Evolutionary conservation across 495 filamentous ascomycete genomes (phyloP).

Genomic region (Lasiosphaeria miniovina): DNA sequence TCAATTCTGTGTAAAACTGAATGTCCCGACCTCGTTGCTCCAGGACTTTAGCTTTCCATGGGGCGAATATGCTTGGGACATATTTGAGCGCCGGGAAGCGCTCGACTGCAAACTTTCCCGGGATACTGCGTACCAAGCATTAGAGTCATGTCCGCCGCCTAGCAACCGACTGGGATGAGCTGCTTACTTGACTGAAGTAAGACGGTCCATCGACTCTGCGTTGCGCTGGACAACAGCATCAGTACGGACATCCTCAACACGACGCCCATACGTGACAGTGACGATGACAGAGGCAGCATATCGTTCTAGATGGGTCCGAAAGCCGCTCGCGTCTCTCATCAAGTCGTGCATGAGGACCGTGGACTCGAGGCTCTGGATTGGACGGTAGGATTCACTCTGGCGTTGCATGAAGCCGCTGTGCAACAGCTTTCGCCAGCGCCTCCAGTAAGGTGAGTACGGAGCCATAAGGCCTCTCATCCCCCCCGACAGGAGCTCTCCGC

Average conservation of each 20-base stretch:
- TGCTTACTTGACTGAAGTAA: conserved; percentile 52
- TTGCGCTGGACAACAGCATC: conserved; percentile 51
- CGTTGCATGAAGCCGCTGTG: conserved; percentile 55
- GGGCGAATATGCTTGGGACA: conserved; percentile 52
- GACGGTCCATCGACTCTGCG: conserved; percentile 53
- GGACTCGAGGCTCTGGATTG: conserved; percentile 54
- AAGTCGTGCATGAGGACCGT: conserved; percentile 49
- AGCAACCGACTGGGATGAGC: not conserved
- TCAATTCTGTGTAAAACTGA: conserved; percentile 47
- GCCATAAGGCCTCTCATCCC: conserved; percentile 49
- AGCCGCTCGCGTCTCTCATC: conserved; percentile 29
- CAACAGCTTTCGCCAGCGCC: conserved; percentile 53
- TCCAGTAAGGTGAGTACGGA: conserved; percentile 50
- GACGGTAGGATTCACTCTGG: conserved; percentile 52
- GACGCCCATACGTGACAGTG: conserved; percentile 56
- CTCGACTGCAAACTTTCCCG: conserved; percentile 57
- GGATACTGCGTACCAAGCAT: conserved; percentile 35
- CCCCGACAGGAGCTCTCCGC: conserved; percentile 50
- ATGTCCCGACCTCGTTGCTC: conserved; percentile 50
- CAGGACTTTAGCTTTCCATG: conserved; percentile 55
- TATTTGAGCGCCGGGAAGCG: conserved; percentile 54
- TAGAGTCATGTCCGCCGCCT: not conserved
- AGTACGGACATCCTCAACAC: conserved; percentile 52
- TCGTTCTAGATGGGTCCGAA: conserved; percentile 44
- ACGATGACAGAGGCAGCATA: conserved; percentile 59